Conservation (phyloP, 768 basidiomycete species). For the Pisolithus marmoratus region DNA sequence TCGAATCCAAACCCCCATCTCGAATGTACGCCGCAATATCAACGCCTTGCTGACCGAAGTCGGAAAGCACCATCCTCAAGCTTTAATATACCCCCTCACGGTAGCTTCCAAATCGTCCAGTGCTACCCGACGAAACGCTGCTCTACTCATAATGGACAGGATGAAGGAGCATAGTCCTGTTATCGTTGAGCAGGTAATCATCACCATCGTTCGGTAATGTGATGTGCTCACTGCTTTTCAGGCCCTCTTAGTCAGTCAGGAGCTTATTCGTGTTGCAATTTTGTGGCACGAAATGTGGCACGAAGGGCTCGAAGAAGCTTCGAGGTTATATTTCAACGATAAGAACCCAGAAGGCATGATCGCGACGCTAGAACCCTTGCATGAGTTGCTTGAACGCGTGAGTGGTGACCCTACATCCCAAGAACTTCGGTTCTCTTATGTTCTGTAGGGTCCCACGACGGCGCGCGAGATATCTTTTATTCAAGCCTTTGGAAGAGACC, state of each 20-base stretch:
- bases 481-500: slow-evolving; percentile 89
- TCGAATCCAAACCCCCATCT: slow-evolving; percentile 91
- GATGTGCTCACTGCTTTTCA: slow-evolving; percentile 24
- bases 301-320: slow-evolving; percentile 96
- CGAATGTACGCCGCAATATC: slow-evolving; percentile 83
- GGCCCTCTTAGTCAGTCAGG: slow-evolving; percentile 86
- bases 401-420: slow-evolving; percentile 17
- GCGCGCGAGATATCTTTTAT: slow-evolving; percentile 92
- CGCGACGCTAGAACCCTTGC: slow-evolving; percentile 82
- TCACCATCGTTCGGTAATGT: background rate
- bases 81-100: slow-evolving; percentile 90
- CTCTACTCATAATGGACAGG: slow-evolving; percentile 79
- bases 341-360: slow-evolving; percentile 98
- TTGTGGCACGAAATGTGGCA: slow-evolving; percentile 99
- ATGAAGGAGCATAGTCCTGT: slow-evolving; percentile 88
- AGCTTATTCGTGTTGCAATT: slow-evolving; percentile 95
- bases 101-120: slow-evolving; percentile 97
- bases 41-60: slow-evolving; percentile 85
- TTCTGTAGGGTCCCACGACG: slow-evolving; percentile 79
- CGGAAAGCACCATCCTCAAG: slow-evolving; percentile 96
- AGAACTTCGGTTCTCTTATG: slow-evolving; percentile 2
- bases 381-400: slow-evolving; percentile 86
- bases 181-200: slow-evolving; percentile 80
- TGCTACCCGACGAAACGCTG: slow-evolving; percentile 71
- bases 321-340: slow-evolving; percentile 92